Base-by-base conservation (phyloP, 1,284 basidiomycete species). In the Irpex sp. region DNA sequence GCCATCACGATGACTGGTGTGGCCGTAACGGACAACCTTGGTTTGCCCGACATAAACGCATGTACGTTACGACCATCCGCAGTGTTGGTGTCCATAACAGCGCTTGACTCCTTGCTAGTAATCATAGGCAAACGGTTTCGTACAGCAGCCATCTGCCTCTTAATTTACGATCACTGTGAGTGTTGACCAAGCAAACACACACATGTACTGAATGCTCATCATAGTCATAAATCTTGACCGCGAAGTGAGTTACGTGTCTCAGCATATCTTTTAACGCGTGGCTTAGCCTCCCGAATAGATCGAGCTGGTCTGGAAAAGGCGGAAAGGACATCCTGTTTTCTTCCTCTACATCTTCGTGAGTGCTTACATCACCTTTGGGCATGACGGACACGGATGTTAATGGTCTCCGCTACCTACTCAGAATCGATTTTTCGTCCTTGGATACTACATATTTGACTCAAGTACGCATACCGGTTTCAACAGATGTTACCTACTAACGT, bases 321-420 rank as follows among this genome's bases (percentile, higher is more conserved):
- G 58, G 43, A 66, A 65, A 33, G 57, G 21, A 15, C 58, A 63
- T 21, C 66, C 65, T 49, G 63, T 63, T 3, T 69, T 69, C 17
- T 69, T 61, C 57, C 59, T 72, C 5, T 72, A 70, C 51, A 21
- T 68, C 19, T 68, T 72, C 55, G 71, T 71, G 57, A 43, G 70
- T 66, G 0, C 26, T 26, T 26, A 26, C 26, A 19, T n/a, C 43
- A 46, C n/a, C 43, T 46, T 4, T 13, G n/a, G 9, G 43, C 43
- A 46, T 46, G 43, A 13, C n/a, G 11, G n/a, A 13, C 3, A 1
- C 43, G 43, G n/a, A 46, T 46, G 9, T 5, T n/a, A 1, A 13
- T 11, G n/a, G 43, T 11, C n/a, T 46, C 11, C n/a, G 13, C 36
- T 21, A 26, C 26, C 26, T 36, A 19, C 3, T 11, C 57, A 70